Base-by-base conservation (phyloP, 306 rosid species). In the Castanopsis chinensis region DNA sequence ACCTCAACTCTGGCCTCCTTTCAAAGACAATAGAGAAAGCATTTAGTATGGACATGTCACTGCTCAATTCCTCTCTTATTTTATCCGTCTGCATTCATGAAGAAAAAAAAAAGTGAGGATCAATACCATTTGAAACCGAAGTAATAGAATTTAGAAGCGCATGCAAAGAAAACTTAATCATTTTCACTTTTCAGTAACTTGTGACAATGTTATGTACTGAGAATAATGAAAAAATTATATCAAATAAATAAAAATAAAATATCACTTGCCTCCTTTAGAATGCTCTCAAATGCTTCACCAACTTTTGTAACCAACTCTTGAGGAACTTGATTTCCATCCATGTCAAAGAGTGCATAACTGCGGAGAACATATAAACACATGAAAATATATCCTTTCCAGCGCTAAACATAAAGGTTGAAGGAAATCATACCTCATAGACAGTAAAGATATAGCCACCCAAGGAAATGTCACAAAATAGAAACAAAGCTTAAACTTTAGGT, bases 261-360 rank as follows among this genome's bases (percentile, higher is more conserved):
- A 73, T 57, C 25, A 74, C 88, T 73, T 78, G 78, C 99, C 96
- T 96, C 99, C 59, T 91, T 71, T 73, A 96, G 78, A 84, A 96
- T 83, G 28, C 35, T 81, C 88, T 90, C 96, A 84, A 96, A 96
- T 41, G 55, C 78, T 84, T 82, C 81, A 63, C 98, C 99, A 86
- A 96, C 90, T 80, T 88, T 67, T 19, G 88, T 87, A 10, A 96
- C 99, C 73, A 96, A 81, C 41, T 96, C 97, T 81, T 84, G 96
- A 75, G 98, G 93, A 83, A 96, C 94, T 91, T 96, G 93, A 67
- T 89, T 90, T 69, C 99, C 99, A 59, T 93, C 97, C 96, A 89
- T 91, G 82, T 96, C 97, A 85, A 91, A 96, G 67, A 96, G 99
- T 1, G 94, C 99, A 88, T 90, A 96, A 83, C 99, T 93, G 91